Percentiles rank a stretch among this genome's conserved stretches.
Evolutionary conservation across 2,329 filamentous ascomycete species (phyloP).

Genomic region (Basipetospora chlamydospora): DNA sequence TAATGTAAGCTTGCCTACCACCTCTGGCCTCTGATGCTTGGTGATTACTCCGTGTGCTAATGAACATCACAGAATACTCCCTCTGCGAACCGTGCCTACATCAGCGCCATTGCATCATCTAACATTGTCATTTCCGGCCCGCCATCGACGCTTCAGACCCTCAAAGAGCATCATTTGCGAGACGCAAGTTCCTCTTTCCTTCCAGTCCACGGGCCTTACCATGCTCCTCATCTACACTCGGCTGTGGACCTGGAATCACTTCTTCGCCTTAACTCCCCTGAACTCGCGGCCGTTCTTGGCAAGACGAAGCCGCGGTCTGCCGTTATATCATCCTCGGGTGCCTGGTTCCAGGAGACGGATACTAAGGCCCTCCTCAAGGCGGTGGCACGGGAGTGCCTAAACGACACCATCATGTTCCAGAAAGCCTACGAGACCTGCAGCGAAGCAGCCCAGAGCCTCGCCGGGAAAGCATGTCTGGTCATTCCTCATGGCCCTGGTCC

Average conservation of each 20-base stretch:
- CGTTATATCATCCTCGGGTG: slow-evolving; percentile 35
- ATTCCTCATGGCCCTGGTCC: slow-evolving; percentile 36
- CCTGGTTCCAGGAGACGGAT: slow-evolving; percentile 23
- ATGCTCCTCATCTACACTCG: slow-evolving; percentile 38
- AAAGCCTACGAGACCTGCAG: slow-evolving; percentile 33
- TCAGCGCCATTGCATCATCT: slow-evolving; percentile 35
- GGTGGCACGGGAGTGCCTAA: slow-evolving; percentile 33
- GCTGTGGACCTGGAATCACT: slow-evolving; percentile 28
- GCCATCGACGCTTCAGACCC: slow-evolving; percentile 28
- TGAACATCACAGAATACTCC: slow-evolving; percentile 13
- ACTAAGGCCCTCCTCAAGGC: slow-evolving; percentile 26
- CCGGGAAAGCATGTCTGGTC: slow-evolving; percentile 26
- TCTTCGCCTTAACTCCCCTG: slow-evolving; percentile 26
- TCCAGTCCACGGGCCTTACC: slow-evolving; percentile 42
- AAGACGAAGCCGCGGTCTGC: slow-evolving; percentile 28
- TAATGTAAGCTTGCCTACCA: slow-evolving; percentile 31
- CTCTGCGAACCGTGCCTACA: slow-evolving; percentile 31
- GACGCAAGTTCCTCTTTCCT: slow-evolving; percentile 26
- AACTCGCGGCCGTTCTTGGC: slow-evolving; percentile 22
- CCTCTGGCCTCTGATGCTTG: slow-evolving; percentile 6
- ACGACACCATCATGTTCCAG: slow-evolving; percentile 31
- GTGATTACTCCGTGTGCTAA: not conserved
- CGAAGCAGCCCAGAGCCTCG: slow-evolving; percentile 23
- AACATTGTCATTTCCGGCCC: slow-evolving; percentile 40
- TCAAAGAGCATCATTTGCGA: slow-evolving; percentile 25